Percentiles rank a stretch among this genome's conserved stretches.
These are phyloP conservation scores for Paxillus ammoniavirescens DNA, from an alignment of 768 basidiomycete species.

Conservation along the genomic window DNA sequence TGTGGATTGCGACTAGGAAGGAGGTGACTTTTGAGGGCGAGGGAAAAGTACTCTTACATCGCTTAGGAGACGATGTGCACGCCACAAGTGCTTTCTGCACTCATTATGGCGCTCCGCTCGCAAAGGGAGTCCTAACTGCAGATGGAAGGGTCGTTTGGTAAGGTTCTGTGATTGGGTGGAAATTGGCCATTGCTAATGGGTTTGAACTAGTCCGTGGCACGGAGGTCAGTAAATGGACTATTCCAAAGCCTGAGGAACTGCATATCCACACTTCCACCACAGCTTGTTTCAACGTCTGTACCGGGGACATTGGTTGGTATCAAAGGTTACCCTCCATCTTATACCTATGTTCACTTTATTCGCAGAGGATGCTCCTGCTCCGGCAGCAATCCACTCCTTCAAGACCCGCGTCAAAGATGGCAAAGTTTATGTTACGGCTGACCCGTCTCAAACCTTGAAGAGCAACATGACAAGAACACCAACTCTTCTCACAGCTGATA, in stretches of 20 bases:
- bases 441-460: slow-evolving; percentile 57
- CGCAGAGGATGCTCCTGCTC: slow-evolving; percentile 86
- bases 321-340: background rate
- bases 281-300: slow-evolving; percentile 89
- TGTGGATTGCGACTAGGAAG: slow-evolving; percentile 51
- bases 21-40: slow-evolving; percentile 75
- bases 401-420: slow-evolving; percentile 62
- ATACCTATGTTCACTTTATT: slow-evolving; percentile 11
- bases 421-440: slow-evolving; percentile 78
- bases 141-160: slow-evolving; percentile 82
- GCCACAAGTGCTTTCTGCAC: slow-evolving; percentile 87
- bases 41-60: slow-evolving; percentile 74
- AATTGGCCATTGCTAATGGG: background rate
- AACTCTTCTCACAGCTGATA: slow-evolving; percentile 46
- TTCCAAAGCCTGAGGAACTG: background rate
- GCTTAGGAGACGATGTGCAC: slow-evolving; percentile 69
- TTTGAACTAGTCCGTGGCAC: slow-evolving; percentile 79
- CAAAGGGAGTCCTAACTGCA: slow-evolving; percentile 75
- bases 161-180: slow-evolving; percentile 17
- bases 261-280: background rate
- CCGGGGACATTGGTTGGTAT: slow-evolving; percentile 70
- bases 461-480: slow-evolving; percentile 65
- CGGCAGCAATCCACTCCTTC: slow-evolving; percentile 77
- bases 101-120: slow-evolving; percentile 88
- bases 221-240: slow-evolving; percentile 51